Evolutionary conservation across 192 early-diverging fungal species (phyloP).

Genomic region (Backusella tarrabulga): DNA sequence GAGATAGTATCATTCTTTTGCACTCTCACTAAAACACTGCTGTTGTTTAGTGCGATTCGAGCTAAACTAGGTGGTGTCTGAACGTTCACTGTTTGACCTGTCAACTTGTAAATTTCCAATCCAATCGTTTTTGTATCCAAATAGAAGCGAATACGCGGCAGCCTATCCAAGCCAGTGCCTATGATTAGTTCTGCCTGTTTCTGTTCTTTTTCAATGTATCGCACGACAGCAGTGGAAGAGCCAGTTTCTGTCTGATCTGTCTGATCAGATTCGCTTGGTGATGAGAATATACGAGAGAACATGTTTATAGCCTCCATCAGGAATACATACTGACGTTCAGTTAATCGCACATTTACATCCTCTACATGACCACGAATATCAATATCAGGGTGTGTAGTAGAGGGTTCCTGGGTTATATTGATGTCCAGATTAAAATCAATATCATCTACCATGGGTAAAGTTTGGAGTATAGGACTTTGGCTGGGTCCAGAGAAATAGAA

Average conservation of each 20-base stretch:
- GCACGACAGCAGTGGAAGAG: not conserved
- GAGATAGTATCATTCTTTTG: slow-evolving; percentile 63
- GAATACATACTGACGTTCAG: slow-evolving; percentile 82
- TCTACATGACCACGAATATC: slow-evolving; percentile 63
- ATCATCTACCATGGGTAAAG: slow-evolving; percentile 80
- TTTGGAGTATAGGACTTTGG: slow-evolving; percentile 42
- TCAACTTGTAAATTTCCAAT: slow-evolving; percentile 75
- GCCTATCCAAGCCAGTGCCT: not conserved
- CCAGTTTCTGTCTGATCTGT: not conserved
- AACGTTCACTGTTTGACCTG: slow-evolving; percentile 48
- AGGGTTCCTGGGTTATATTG: slow-evolving; percentile 32
- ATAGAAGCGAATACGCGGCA: slow-evolving; percentile 37
- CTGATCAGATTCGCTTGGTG: not conserved
- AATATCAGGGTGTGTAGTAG: slow-evolving; percentile 26
- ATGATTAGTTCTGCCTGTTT: not conserved
- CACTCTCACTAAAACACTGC: slow-evolving; percentile 53
- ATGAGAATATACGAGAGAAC: slow-evolving; percentile 44
- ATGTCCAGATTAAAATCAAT: slow-evolving; percentile 77
- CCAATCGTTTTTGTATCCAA: slow-evolving; percentile 71
- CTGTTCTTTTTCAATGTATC: not conserved
- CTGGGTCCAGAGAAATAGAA: slow-evolving; percentile 40
- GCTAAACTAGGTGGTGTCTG: slow-evolving; percentile 54
- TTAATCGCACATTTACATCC: slow-evolving; percentile 76
- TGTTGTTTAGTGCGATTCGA: slow-evolving; percentile 48
- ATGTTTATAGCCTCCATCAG: slow-evolving; percentile 64